Evolutionary conservation across 2,329 filamentous ascomycete genomes (phyloP), one percentile per base, ranked within the genome.

Genomic region (Bipolaris cookei): DNA sequence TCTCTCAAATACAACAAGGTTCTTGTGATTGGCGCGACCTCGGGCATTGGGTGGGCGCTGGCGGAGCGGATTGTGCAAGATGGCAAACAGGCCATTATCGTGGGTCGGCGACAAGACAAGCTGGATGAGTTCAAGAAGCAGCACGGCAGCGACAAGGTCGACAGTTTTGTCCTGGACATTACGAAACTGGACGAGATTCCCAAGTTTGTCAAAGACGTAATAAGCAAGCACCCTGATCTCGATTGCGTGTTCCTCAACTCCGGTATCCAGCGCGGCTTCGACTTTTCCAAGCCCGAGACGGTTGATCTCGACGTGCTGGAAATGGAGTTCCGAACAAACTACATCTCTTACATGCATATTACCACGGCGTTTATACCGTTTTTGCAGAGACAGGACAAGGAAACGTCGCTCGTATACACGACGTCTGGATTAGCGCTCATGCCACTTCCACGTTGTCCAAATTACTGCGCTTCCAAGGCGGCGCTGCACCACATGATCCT

Each of bases 391-490:
- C 77, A 81, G 51, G 63, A 76, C 1, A 75, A 72, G 4, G 72
- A 79, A 18, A 80, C 79, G 0, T 74, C 76, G 1, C 69, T 80
- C 71, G 71, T 80, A 53, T 76, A 82, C 70, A 83, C 82, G 0
- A 82, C 82, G 0, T 84, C 82, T 0, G 78, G 78, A 2, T 75
- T 85, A 30, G 82, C 80, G 0, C 67, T 85, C 1, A 73, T 84
- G 3, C 83, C 83, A 0, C 74, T 82, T 30, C 64, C 78, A 6
- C 74, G 77, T 16, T 80, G 79, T 21, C 75, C 79, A 0, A 83
- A 84, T 65, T 86, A 86, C 70, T 83, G 81, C 58, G 83, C 83
- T 1, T 78, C 79, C 35, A 86, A 86, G 68, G 83, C 83, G 0
- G 84, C 83, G 0, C 67, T 85, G 45, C 83, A 85, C 61, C 80